These are phyloP conservation scores for Vishniacozyma victoriae DNA, from an alignment of 768 basidiomycete genomes.

Conservation along the genomic window DNA sequence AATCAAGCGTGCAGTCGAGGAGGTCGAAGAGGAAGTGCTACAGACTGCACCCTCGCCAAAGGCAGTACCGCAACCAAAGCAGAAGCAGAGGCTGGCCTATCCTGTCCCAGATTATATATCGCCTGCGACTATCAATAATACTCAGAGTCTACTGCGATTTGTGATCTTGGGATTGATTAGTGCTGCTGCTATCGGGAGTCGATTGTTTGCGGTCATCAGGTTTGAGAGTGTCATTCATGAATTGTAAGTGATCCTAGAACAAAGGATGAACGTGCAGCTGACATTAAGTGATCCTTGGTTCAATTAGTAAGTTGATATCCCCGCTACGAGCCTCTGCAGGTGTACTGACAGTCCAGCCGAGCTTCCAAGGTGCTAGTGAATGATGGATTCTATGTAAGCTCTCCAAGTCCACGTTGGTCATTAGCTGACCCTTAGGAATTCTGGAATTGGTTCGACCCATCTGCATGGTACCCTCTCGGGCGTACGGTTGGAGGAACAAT, in stretches of 20 bases:
- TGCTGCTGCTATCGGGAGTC: conserved; percentile 87
- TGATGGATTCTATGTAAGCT: conserved; percentile 87
- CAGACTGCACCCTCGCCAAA: too few relatives aligned
- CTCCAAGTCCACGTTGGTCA: too few relatives aligned
- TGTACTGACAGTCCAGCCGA: conserved; percentile 57
- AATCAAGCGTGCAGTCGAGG: too few relatives aligned
- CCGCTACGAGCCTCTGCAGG: neutral
- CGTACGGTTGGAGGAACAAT: conserved; percentile 98
- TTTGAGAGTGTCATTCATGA: conserved; percentile 99
- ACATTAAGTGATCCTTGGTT: conserved; percentile 87
- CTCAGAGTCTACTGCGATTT: conserved; percentile 83
- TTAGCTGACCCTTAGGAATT: conserved; percentile 63
- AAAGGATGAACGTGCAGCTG: conserved; percentile 5
- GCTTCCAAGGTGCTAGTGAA: conserved; percentile 85
- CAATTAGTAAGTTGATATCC: conserved; percentile 74
- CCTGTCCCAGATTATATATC: conserved; percentile 38
- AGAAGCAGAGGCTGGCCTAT: conserved; percentile 30
- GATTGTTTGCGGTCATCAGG: conserved; percentile 93
- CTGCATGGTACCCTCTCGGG: conserved; percentile 98
- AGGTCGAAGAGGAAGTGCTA: too few relatives aligned
- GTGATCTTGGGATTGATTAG: conserved; percentile 85
- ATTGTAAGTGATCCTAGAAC: conserved; percentile 71
- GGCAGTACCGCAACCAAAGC: too few relatives aligned
- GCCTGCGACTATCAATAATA: conserved; percentile 65
- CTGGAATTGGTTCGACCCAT: conserved; percentile 99